A percentile compares a stretch with the other conserved stretches of the same genome.
Evolutionary conservation across 2,329 filamentous ascomycete species (phyloP).

Genomic region (Fusarium devonianum): DNA sequence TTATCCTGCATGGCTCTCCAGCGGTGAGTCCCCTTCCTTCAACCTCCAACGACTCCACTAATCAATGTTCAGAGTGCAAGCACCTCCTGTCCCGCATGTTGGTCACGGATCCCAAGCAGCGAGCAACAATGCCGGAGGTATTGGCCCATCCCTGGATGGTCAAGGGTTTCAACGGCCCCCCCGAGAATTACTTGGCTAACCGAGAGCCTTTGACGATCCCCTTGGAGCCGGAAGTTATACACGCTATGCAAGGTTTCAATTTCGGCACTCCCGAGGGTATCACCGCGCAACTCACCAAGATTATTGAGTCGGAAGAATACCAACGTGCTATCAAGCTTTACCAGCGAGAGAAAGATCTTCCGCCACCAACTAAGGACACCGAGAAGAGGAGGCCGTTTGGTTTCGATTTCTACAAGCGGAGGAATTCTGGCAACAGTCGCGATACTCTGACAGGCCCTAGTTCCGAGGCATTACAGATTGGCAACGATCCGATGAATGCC

Average conservation of each 20-base stretch:
- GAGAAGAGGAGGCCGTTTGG: slow-evolving; percentile 87
- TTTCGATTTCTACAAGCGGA: slow-evolving; percentile 96
- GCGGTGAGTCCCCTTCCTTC: slow-evolving; percentile 65
- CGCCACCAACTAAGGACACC: slow-evolving; percentile 64
- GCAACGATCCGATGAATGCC: slow-evolving; percentile 88
- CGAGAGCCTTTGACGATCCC: slow-evolving; percentile 88
- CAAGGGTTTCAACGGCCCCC: slow-evolving; percentile 85
- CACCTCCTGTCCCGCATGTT: slow-evolving; percentile 94
- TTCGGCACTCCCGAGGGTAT: slow-evolving; percentile 90
- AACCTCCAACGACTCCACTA: slow-evolving; percentile 40
- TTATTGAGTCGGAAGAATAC: slow-evolving; percentile 95
- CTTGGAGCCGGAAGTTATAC: slow-evolving; percentile 81
- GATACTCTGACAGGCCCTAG: slow-evolving; percentile 89
- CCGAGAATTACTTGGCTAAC: slow-evolving; percentile 85
- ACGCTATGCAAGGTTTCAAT: slow-evolving; percentile 97
- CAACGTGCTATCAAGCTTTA: slow-evolving; percentile 79
- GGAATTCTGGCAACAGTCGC: slow-evolving; percentile 86
- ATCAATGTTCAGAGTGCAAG: slow-evolving; percentile 76
- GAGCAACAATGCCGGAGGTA: slow-evolving; percentile 88
- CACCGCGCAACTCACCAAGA: slow-evolving; percentile 77
- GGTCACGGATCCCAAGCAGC: slow-evolving; percentile 88
- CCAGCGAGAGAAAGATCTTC: slow-evolving; percentile 70
- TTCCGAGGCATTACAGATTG: slow-evolving; percentile 81
- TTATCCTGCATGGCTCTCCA: slow-evolving; percentile 91
- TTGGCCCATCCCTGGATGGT: slow-evolving; percentile 96